Conservation (phyloP, 169 alveolate genomes). For the Plasmodium gallinaceum region DNA sequence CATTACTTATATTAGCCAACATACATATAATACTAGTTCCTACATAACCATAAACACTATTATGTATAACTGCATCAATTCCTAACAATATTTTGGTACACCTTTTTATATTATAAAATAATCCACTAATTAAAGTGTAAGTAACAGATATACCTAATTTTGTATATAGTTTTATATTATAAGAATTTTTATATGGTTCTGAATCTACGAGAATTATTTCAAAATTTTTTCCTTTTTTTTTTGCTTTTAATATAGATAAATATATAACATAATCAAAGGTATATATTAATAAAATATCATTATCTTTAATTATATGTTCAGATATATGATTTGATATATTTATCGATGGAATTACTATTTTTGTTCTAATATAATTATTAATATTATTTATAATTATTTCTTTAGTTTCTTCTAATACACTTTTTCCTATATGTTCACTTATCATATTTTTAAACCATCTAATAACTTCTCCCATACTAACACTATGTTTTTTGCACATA, state of each 20-base stretch:
- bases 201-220: slow-evolving; percentile 70
- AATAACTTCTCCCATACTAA: slow-evolving; percentile 83
- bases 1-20: slow-evolving; percentile 57
- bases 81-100: slow-evolving; percentile 71
- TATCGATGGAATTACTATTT: slow-evolving; percentile 69
- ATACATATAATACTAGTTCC: slow-evolving; percentile 74
- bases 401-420: slow-evolving; percentile 51
- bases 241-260: slow-evolving; percentile 72
- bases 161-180: slow-evolving; percentile 71
- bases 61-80: slow-evolving; percentile 73
- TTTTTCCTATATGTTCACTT: slow-evolving; percentile 64
- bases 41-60: slow-evolving; percentile 70
- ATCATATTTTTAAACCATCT: slow-evolving; percentile 81
- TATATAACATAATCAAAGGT: slow-evolving; percentile 76
- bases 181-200: slow-evolving; percentile 76
- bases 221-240: slow-evolving; percentile 46
- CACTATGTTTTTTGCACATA: slow-evolving; percentile 80
- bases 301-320: slow-evolving; percentile 34
- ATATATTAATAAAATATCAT: slow-evolving; percentile 64
- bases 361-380: slow-evolving; percentile 74
- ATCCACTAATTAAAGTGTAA: slow-evolving; percentile 66
- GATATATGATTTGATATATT: slow-evolving; percentile 62
- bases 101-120: slow-evolving; percentile 63
- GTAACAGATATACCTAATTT: slow-evolving; percentile 75
- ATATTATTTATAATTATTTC: slow-evolving; percentile 63